Percentiles rank a stretch among this genome's conserved stretches.
These are phyloP conservation scores for Lasiodiplodia sp. DNA, from an alignment of 2,329 filamentous ascomycete genomes.

Conservation along the genomic window DNA sequence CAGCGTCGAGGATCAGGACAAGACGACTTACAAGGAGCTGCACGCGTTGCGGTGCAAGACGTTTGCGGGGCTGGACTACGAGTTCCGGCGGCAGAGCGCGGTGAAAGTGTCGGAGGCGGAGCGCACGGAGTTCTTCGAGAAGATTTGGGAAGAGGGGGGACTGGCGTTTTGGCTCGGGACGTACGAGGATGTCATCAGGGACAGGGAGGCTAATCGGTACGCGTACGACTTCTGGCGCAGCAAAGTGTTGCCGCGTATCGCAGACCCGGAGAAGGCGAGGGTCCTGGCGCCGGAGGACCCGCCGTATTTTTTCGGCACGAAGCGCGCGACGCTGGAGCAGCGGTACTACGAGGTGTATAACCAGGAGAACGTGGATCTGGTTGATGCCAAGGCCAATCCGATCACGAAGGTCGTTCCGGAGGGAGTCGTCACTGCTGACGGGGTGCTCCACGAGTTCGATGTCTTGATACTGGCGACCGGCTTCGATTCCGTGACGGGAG, in stretches of 20 bases:
- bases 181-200: conserved; percentile 50
- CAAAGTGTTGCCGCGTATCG: conserved; percentile 52
- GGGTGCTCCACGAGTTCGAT: conserved; percentile 52
- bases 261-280: conserved; percentile 53
- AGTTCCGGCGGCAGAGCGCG: conserved; percentile 62
- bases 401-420: conserved; percentile 50
- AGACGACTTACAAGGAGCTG: conserved; percentile 53
- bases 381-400: conserved; percentile 53
- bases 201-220: conserved; percentile 51
- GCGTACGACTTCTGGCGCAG: conserved; percentile 58
- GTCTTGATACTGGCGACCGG: conserved; percentile 55
- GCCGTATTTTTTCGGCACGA: conserved; percentile 56
- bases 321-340: conserved; percentile 56
- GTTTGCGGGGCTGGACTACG: conserved; percentile 65
- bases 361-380: conserved; percentile 51
- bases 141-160: conserved; percentile 49
- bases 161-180: conserved; percentile 54
- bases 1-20: conserved; percentile 59
- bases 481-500: conserved; percentile 54
- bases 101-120: conserved; percentile 54
- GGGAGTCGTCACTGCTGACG: conserved; percentile 51
- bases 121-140: conserved; percentile 53
- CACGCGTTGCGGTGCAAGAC: conserved; percentile 59
- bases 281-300: conserved; percentile 54
- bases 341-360: conserved; percentile 57